Evolutionary conservation across 106 monocot species (phyloP).

Genomic region (Acanthochlamys bracteata): DNA sequence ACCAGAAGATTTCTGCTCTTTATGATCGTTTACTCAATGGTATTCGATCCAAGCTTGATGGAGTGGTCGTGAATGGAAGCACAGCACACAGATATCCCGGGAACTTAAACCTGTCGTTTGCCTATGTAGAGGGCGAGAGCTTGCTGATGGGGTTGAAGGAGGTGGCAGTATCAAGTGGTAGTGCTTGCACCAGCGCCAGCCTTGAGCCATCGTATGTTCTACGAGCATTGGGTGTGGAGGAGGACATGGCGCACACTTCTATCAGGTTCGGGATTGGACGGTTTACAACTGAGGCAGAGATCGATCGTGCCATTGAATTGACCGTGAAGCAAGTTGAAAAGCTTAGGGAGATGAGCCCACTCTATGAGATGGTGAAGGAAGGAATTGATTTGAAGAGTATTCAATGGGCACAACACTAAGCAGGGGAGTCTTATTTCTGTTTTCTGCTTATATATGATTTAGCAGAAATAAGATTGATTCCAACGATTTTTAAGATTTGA

Average conservation of each 20-base stretch:
- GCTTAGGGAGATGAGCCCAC: constrained; percentile 92
- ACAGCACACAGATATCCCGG: constrained; percentile 71
- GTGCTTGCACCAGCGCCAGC: constrained; percentile 95
- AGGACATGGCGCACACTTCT: constrained; percentile 96
- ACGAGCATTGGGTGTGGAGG: constrained; percentile 86
- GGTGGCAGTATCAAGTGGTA: constrained; percentile 96
- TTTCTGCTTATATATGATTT: not conserved
- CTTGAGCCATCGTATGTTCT: constrained; percentile 91
- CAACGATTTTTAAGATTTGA: not conserved
- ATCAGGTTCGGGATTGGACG: constrained; percentile 92
- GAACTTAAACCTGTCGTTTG: constrained; percentile 82
- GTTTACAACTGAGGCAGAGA: constrained; percentile 86
- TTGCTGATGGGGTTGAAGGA: constrained; percentile 95
- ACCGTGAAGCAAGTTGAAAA: constrained; percentile 86
- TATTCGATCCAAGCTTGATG: constrained; percentile 43
- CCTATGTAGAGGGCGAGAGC: constrained; percentile 92
- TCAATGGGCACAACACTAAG: constrained; percentile 83
- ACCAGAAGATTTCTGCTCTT: constrained; percentile 22
- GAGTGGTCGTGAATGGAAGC: constrained; percentile 85
- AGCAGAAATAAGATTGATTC: not conserved
- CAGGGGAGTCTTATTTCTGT: not conserved
- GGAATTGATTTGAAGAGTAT: constrained; percentile 89
- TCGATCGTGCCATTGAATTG: constrained; percentile 62
- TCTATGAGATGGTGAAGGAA: constrained; percentile 97
- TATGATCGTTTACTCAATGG: constrained; percentile 69